A percentile compares a stretch with the other conserved stretches of the same genome.
Evolutionary conservation across 805 yeast species (phyloP).

Genomic region (Teunomyces atbi): DNA sequence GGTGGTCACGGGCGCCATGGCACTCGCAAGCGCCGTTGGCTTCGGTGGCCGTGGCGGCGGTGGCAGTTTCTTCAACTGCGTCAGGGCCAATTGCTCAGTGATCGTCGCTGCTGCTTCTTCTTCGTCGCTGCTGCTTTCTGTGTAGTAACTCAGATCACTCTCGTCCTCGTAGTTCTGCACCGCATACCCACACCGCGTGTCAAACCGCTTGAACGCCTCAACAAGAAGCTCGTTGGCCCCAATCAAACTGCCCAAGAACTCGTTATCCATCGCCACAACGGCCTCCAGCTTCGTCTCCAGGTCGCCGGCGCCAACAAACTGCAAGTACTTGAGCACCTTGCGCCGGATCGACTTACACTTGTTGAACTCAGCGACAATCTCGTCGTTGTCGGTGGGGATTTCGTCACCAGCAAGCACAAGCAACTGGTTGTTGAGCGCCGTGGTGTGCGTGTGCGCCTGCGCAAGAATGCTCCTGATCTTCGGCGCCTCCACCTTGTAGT

Average conservation of each 20-base stretch:
- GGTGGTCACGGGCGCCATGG: conserved; percentile 12
- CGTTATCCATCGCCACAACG: conserved; percentile 55
- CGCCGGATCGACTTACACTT: conserved; percentile 74
- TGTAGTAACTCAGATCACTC: conserved; percentile 38
- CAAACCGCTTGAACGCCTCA: conserved; percentile 65
- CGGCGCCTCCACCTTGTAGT: conserved; percentile 70
- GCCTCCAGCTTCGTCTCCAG: conserved; percentile 26
- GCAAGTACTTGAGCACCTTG: conserved; percentile 76
- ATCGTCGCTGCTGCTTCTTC: conserved; percentile 30
- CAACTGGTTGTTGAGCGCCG: conserved; percentile 57
- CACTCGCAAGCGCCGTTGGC: conserved; percentile 14
- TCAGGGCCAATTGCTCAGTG: neutral
- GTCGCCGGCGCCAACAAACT: conserved; percentile 61
- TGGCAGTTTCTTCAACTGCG: conserved; percentile 14
- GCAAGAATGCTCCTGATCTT: conserved; percentile 67
- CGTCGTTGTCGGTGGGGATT: conserved; percentile 61
- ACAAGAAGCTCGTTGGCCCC: conserved; percentile 91
- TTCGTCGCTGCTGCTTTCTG: conserved; percentile 30
- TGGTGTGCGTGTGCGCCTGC: conserved; percentile 71
- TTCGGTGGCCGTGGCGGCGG: conserved; percentile 28
- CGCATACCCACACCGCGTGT: conserved; percentile 46
- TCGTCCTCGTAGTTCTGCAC: conserved; percentile 25
- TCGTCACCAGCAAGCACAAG: conserved; percentile 43
- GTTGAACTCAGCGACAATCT: conserved; percentile 65
- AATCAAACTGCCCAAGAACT: conserved; percentile 80